A percentile compares a stretch with the other conserved stretches of the same genome.
Evolutionary conservation across 2,329 filamentous ascomycete genomes (phyloP).

Genomic region (Talaromyces verruculosus): DNA sequence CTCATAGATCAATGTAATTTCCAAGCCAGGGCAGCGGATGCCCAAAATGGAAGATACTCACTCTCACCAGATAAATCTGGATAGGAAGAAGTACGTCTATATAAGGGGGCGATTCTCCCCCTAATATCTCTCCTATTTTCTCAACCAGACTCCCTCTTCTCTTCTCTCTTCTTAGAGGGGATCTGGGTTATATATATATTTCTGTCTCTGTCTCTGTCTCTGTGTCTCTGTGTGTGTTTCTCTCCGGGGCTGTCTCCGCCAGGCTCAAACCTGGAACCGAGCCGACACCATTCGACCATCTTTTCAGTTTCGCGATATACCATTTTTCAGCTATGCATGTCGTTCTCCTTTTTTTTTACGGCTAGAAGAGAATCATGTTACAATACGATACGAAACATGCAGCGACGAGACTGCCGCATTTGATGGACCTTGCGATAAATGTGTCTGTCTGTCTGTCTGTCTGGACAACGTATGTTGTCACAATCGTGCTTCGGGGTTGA

Average conservation of each 20-base stretch:
- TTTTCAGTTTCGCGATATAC: not conserved
- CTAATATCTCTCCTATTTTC: not conserved
- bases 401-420: too few relatives aligned
- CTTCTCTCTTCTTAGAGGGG: not conserved
- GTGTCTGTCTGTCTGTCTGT: too few relatives aligned
- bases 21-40: not conserved
- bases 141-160: not conserved
- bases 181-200: not conserved
- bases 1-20: not conserved
- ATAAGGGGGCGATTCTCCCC: not conserved
- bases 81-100: not conserved
- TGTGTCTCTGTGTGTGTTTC: not conserved
- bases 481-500: too few relatives aligned
- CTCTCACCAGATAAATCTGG: not conserved
- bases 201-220: not conserved
- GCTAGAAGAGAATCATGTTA: too few relatives aligned
- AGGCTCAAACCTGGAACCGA: not conserved
- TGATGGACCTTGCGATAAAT: too few relatives aligned
- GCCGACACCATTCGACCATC: not conserved
- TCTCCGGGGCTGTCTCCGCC: not conserved
- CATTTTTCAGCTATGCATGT: not conserved
- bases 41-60: not conserved
- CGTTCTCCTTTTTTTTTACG: too few relatives aligned
- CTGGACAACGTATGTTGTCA: too few relatives aligned
- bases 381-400: too few relatives aligned